These are phyloP conservation scores for Termitomyces sp. DNA, from an alignment of 768 basidiomycete species.

Conservation along the genomic window DNA sequence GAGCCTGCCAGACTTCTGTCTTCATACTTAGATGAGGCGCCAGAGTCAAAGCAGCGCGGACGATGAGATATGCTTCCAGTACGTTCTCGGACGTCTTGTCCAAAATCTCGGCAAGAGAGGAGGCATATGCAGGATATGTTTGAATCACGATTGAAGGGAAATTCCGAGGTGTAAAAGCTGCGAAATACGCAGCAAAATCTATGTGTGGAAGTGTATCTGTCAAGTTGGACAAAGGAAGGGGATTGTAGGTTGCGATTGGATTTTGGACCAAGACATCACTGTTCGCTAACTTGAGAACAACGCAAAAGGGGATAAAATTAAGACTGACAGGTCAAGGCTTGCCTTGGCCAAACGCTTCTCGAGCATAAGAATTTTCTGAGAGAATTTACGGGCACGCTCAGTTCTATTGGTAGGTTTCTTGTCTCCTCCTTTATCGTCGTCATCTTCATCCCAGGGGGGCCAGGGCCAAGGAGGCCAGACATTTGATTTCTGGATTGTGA, in stretches of 20 bases:
- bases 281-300: neutral
- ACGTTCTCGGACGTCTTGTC: constrained; percentile 60
- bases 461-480: constrained; percentile 81
- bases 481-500: constrained; percentile 32
- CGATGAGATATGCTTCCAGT: constrained; percentile 82
- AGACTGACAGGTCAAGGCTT: constrained; percentile 69
- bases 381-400: constrained; percentile 54
- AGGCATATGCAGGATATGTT: constrained; percentile 74
- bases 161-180: constrained; percentile 72
- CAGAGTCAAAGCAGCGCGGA: constrained; percentile 64
- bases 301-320: neutral
- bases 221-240: constrained; percentile 63
- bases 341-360: constrained; percentile 75
- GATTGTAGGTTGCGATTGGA: constrained; percentile 88
- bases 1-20: constrained; percentile 76
- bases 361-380: constrained; percentile 67
- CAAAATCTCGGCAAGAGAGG: constrained; percentile 63
- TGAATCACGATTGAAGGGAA: constrained; percentile 77
- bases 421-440: constrained; percentile 35
- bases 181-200: constrained; percentile 80
- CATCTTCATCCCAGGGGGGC: constrained; percentile 78
- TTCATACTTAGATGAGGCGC: constrained; percentile 67
- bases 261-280: constrained; percentile 72
- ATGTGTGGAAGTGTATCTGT: constrained; percentile 68
- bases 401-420: constrained; percentile 47